Conservation (phyloP, 2,329 filamentous ascomycete species). For the Pseudohalonectria lignicola region DNA sequence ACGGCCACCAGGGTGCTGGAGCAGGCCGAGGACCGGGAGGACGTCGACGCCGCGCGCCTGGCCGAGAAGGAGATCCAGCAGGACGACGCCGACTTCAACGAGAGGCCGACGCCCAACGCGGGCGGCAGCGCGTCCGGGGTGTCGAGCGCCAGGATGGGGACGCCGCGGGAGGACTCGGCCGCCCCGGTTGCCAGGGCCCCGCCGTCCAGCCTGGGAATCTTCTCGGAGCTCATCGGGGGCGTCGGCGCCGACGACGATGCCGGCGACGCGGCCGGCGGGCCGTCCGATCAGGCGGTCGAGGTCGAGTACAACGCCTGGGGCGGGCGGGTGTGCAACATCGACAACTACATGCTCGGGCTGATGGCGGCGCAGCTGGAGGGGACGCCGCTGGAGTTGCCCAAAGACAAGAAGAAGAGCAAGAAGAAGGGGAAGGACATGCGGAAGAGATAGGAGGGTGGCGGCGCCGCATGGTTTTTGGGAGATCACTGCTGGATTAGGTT, state of each 20-base stretch:
- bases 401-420: conserved; percentile 53
- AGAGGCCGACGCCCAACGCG: conserved; percentile 35
- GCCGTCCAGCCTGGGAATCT: conserved; percentile 25
- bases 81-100: conserved; percentile 76
- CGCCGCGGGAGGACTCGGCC: conserved; percentile 24
- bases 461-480: too few species aligned
- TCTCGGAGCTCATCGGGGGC: conserved; percentile 15
- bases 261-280: background rate
- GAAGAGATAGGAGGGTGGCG: too few species aligned
- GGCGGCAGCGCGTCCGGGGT: conserved; percentile 29
- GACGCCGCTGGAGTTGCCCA: conserved; percentile 50
- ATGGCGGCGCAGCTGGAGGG: conserved; percentile 53
- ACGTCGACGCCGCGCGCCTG: conserved; percentile 75
- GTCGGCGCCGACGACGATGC: conserved; percentile 7
- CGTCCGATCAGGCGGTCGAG: conserved; percentile 18
- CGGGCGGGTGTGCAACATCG: conserved; percentile 47
- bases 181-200: conserved; percentile 14
- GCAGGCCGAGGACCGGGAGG: conserved; percentile 84
- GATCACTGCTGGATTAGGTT: too few species aligned
- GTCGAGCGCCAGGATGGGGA: conserved; percentile 39
- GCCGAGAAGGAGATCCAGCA: conserved; percentile 84
- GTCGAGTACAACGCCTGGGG: conserved; percentile 50
- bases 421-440: conserved; percentile 47
- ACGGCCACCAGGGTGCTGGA: conserved; percentile 65
- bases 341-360: conserved; percentile 63